Conservation (phyloP, 139 green algal genomes). For the Picochlorum sp. region DNA sequence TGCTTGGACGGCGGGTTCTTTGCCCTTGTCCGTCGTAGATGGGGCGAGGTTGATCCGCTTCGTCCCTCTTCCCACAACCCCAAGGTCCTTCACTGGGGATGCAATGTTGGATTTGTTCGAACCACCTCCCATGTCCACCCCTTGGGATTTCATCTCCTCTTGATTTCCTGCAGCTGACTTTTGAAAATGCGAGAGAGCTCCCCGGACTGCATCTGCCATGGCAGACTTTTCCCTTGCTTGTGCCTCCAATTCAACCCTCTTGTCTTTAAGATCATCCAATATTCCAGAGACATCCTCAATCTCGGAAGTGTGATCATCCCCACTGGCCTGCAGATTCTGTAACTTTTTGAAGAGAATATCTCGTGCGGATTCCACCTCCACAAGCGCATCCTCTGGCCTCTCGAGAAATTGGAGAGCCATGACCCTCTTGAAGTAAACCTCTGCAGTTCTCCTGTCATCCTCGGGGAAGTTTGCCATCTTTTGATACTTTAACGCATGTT, state of each 20-base stretch:
- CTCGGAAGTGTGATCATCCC: constrained; percentile 1
- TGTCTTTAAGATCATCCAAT: constrained; percentile 35
- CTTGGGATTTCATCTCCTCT: too few species aligned
- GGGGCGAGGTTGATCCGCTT: constrained; percentile 47
- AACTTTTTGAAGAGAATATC: background rate
- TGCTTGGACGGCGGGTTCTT: background rate
- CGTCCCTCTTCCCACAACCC: constrained; percentile 41
- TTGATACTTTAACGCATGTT: constrained; percentile 21
- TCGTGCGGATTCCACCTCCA: constrained; percentile 8
- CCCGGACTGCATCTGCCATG: constrained; percentile 29
- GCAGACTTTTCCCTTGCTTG: constrained; percentile 18
- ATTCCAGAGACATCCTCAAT: constrained; percentile 24
- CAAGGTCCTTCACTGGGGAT: constrained; percentile 31
- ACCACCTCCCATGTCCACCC: background rate
- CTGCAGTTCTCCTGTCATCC: constrained; percentile 31
- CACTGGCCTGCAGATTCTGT: background rate
- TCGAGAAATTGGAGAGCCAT: constrained; percentile 40
- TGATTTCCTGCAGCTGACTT: background rate
- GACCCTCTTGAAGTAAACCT: constrained; percentile 43
- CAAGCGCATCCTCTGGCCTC: constrained; percentile 22
- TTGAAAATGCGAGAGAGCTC: constrained; percentile 18
- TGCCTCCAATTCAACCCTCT: constrained; percentile 35
- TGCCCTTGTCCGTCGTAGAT: background rate
- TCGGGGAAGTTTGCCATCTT: background rate
- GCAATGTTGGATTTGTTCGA: background rate